Evolutionary conservation across 2,329 filamentous ascomycete genomes (phyloP).

Genomic region (Epicoccum nigrum): DNA sequence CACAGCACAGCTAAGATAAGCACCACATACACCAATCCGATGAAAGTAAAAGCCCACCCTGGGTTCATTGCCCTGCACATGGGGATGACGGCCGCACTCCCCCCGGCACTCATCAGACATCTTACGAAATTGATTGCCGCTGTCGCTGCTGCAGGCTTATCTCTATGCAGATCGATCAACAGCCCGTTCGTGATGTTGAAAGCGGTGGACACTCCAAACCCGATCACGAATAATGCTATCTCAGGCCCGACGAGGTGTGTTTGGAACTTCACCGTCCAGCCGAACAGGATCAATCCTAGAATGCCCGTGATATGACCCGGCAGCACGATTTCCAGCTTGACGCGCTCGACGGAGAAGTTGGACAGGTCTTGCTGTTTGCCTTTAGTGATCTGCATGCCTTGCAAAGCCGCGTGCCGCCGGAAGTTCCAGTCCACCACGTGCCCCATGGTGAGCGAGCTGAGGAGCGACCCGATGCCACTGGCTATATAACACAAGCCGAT

Average conservation of each 20-base stretch:
- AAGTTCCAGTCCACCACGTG: slow-evolving; percentile 74
- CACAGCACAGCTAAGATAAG: slow-evolving; percentile 35
- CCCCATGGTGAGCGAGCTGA: slow-evolving; percentile 38
- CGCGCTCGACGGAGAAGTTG: slow-evolving; percentile 59
- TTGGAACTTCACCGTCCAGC: slow-evolving; percentile 50
- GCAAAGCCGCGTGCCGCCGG: slow-evolving; percentile 65
- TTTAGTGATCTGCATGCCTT: slow-evolving; percentile 66
- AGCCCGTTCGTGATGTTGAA: slow-evolving; percentile 55
- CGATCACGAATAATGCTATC: slow-evolving; percentile 60
- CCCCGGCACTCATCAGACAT: slow-evolving; percentile 47
- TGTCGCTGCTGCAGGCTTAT: slow-evolving; percentile 49
- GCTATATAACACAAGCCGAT: slow-evolving; percentile 42
- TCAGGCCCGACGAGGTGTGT: slow-evolving; percentile 51
- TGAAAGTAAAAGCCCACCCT: slow-evolving; percentile 56
- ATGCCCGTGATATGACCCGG: slow-evolving; percentile 44
- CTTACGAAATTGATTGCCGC: slow-evolving; percentile 47
- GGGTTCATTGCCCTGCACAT: slow-evolving; percentile 52
- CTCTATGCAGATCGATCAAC: slow-evolving; percentile 51
- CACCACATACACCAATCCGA: slow-evolving; percentile 36
- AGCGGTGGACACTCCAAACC: slow-evolving; percentile 61
- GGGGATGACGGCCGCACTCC: slow-evolving; percentile 47
- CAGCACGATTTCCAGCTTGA: slow-evolving; percentile 50
- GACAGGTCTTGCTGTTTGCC: slow-evolving; percentile 62
- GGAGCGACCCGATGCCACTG: slow-evolving; percentile 33
- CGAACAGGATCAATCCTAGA: slow-evolving; percentile 47